These are phyloP conservation scores for Smallanthus sonchifolius DNA, from an alignment of 129 eudicot species.

Conservation along the genomic window DNA sequence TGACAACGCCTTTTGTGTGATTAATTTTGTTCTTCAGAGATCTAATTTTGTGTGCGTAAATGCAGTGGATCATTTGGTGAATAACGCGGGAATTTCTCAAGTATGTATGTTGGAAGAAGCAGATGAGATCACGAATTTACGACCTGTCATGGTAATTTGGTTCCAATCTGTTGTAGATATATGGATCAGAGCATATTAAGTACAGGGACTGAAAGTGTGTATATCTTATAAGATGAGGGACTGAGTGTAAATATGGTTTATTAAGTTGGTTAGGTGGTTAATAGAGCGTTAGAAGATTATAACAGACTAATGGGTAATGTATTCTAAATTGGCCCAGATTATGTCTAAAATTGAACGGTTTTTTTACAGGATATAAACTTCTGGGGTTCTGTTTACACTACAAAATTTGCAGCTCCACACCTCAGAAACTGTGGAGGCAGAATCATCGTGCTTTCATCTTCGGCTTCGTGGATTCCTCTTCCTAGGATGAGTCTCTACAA, in stretches of 20 bases:
- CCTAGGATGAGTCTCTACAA: constrained; percentile 58
- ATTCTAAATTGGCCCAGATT: neutral
- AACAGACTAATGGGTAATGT: neutral
- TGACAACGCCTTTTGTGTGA: neutral
- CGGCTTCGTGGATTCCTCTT: constrained; percentile 41
- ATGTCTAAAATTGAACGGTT: neutral
- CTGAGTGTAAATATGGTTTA: neutral
- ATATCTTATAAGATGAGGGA: too few relatives aligned
- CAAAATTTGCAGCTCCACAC: constrained; percentile 53
- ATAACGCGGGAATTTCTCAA: constrained; percentile 54
- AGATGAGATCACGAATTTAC: constrained; percentile 42
- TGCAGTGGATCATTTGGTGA: constrained; percentile 78
- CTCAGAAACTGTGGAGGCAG: constrained; percentile 49
- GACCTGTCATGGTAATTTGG: constrained; percentile 43
- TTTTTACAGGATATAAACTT: constrained; percentile 56
- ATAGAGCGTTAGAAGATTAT: neutral
- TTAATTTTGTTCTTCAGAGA: neutral
- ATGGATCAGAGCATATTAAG: too few relatives aligned
- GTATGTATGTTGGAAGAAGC: constrained; percentile 47
- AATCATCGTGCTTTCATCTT: constrained; percentile 47
- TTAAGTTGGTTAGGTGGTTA: neutral
- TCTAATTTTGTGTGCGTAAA: neutral
- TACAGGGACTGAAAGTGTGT: too few relatives aligned
- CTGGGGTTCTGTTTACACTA: constrained; percentile 69
- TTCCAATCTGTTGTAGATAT: neutral